Conservation (phyloP, 352 stramenopile species). For the Phytophthora rubi region DNA sequence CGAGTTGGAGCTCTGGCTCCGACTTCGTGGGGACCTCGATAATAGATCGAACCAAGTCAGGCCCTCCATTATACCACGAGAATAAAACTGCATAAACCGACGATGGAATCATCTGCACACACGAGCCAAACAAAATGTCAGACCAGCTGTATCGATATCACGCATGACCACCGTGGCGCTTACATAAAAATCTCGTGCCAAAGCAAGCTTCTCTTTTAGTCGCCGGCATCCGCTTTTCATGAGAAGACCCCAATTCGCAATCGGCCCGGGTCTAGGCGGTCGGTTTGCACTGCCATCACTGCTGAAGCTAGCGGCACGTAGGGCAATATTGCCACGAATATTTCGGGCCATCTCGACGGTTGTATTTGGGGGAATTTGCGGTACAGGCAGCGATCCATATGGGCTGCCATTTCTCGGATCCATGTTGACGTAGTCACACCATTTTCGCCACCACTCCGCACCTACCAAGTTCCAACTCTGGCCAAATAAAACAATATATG, state of each 20-base stretch:
- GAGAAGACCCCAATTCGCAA: conserved; percentile 82
- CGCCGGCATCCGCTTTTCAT: conserved; percentile 76
- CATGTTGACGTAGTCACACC: conserved; percentile 78
- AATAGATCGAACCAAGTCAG: conserved; percentile 65
- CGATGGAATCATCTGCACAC: conserved; percentile 68
- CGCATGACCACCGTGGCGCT: conserved; percentile 19
- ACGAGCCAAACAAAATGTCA: conserved; percentile 2
- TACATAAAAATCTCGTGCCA: conserved; percentile 83
- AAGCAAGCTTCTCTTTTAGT: conserved; percentile 76
- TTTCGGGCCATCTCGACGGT: conserved; percentile 38
- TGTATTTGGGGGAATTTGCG: conserved; percentile 52
- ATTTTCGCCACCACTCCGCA: conserved; percentile 80
- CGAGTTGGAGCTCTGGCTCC: conserved; percentile 53
- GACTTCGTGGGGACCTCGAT: conserved; percentile 45
- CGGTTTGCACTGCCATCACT: conserved; percentile 24
- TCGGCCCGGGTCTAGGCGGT: conserved; percentile 60
- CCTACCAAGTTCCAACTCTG: conserved; percentile 83
- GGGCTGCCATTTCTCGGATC: conserved; percentile 68
- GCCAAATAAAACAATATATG: conserved; percentile 9
- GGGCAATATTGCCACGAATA: conserved; percentile 38
- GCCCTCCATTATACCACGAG: conserved; percentile 82
- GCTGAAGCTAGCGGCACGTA: conserved; percentile 28
- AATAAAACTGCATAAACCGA: conserved; percentile 71
- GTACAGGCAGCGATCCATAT: conserved; percentile 60
- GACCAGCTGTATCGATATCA: background rate